A percentile compares a stretch with the other conserved stretches of the same genome.
These are phyloP conservation scores for Aeschynomene evenia DNA, from an alignment of 306 rosid genomes.

Conservation along the genomic window DNA sequence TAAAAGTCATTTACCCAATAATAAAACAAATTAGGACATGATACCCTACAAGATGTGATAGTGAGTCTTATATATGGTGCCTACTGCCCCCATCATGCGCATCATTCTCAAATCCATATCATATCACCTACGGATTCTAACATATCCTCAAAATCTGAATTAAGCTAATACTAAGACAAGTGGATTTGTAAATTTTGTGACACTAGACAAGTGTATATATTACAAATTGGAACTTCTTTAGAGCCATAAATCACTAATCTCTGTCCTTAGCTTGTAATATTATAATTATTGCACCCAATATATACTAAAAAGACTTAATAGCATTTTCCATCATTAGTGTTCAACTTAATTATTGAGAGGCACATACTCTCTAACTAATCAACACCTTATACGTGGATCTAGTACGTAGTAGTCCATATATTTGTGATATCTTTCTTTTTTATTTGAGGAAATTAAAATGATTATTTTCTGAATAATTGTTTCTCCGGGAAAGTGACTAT, in stretches of 20 bases:
- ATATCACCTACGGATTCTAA: constrained; percentile 16
- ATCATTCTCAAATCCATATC: constrained; percentile 29
- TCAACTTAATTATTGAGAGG: constrained; percentile 17
- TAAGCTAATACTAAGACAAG: constrained; percentile 14
- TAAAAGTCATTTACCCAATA: constrained; percentile 6
- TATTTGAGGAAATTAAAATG: neutral
- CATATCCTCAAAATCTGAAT: neutral
- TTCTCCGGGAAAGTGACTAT: neutral
- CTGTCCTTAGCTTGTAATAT: constrained; percentile 14
- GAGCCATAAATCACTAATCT: constrained; percentile 24
- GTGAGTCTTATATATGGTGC: constrained; percentile 4
- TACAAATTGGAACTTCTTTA: neutral
- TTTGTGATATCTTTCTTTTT: neutral
- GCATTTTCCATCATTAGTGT: neutral
- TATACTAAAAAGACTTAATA: neutral
- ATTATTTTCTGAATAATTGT: neutral
- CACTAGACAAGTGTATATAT: constrained; percentile 6
- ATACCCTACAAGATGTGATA: constrained; percentile 28
- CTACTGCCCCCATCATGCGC: constrained; percentile 18
- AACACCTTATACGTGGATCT: neutral
- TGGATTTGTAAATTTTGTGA: constrained; percentile 3
- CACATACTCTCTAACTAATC: neutral
- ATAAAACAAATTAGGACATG: constrained; percentile 11
- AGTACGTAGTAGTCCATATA: too few species aligned
- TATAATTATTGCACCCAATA: constrained; percentile 4